A percentile compares a stretch with the other conserved stretches of the same genome.
Evolutionary conservation across 768 basidiomycete genomes (phyloP).

Genomic region (Coprinopsis marcescibilis): DNA sequence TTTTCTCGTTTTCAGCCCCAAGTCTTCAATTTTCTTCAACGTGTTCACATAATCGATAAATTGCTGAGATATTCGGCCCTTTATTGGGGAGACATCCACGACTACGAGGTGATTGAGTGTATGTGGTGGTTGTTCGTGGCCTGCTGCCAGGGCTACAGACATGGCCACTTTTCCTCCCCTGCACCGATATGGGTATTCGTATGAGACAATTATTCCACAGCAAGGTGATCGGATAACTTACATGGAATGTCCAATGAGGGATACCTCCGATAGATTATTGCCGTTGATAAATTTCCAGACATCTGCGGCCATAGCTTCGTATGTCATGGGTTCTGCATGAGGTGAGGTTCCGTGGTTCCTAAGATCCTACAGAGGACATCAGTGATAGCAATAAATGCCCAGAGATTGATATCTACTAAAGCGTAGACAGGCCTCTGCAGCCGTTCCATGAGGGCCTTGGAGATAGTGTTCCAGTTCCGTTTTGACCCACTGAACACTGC

Average conservation of each 20-base stretch:
- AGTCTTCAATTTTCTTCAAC: slow-evolving; percentile 68
- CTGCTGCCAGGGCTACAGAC: slow-evolving; percentile 51
- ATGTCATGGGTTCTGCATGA: slow-evolving; percentile 67
- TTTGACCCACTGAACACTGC: slow-evolving; percentile 65
- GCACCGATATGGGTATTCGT: not conserved
- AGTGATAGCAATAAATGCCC: not conserved
- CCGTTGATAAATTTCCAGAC: slow-evolving; percentile 60
- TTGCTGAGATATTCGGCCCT: slow-evolving; percentile 47
- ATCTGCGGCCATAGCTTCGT: slow-evolving; percentile 75
- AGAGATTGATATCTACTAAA: slow-evolving; percentile 32
- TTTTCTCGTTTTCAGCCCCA: slow-evolving; percentile 50
- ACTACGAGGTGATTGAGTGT: slow-evolving; percentile 58
- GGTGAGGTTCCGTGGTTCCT: slow-evolving; percentile 88
- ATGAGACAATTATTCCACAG: no score
- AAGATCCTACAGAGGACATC: slow-evolving; percentile 35
- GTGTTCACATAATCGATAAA: slow-evolving; percentile 11
- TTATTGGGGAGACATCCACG: slow-evolving; percentile 77
- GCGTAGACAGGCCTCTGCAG: slow-evolving; percentile 68
- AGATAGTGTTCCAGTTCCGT: slow-evolving; percentile 82
- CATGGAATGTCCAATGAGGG: slow-evolving; percentile 90
- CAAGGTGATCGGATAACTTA: slow-evolving; percentile 32
- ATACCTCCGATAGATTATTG: slow-evolving; percentile 53
- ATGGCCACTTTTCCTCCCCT: slow-evolving; percentile 89
- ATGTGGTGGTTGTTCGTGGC: slow-evolving; percentile 30
- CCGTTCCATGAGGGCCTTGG: slow-evolving; percentile 60